A percentile compares a stretch with the other conserved stretches of the same genome.
Conservation (phyloP, 2,329 filamentous ascomycete genomes). For the Cylindrodendrum hubeiense region DNA sequence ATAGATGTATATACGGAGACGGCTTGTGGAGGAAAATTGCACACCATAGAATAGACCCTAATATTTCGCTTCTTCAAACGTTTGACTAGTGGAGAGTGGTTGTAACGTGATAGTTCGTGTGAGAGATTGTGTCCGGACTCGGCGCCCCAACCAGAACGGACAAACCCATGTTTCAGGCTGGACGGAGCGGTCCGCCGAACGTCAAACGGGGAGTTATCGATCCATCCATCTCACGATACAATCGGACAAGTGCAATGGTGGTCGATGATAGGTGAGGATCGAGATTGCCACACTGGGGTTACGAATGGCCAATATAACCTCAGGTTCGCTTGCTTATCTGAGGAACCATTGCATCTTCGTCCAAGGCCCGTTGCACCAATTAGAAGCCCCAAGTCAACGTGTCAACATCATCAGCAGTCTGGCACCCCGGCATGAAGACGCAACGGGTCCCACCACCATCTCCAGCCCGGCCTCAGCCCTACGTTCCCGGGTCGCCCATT, state of each 20-base stretch:
- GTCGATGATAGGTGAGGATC: constrained; percentile 16
- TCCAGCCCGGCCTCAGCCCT: constrained; percentile 27
- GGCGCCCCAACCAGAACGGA: constrained; percentile 4
- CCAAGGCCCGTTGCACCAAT: constrained; percentile 8
- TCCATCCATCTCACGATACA: constrained; percentile 9
- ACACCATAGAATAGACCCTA: constrained; percentile 24
- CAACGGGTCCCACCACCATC: constrained; percentile 17
- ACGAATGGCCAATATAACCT: constrained; percentile 22
- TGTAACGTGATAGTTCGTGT: constrained; percentile 3
- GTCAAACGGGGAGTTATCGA: constrained; percentile 2
- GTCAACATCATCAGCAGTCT: constrained; percentile 2
- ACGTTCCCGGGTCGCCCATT: constrained; percentile 21
- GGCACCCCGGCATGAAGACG: constrained; percentile 1
- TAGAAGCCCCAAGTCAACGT: not conserved
- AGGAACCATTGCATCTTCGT: constrained; percentile 9
- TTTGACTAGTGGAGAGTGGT: not conserved
- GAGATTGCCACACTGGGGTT: constrained; percentile 18
- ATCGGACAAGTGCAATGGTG: not conserved
- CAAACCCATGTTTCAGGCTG: constrained; percentile 15
- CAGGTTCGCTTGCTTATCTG: not conserved
- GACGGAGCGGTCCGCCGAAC: constrained; percentile 26
- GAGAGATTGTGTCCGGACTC: not conserved
- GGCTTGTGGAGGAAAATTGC: not conserved
- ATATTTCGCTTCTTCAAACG: constrained; percentile 3
- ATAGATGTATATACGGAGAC: constrained; percentile 35